Conservation (phyloP, 768 basidiomycete species). For the Lactarius deliciosus region DNA sequence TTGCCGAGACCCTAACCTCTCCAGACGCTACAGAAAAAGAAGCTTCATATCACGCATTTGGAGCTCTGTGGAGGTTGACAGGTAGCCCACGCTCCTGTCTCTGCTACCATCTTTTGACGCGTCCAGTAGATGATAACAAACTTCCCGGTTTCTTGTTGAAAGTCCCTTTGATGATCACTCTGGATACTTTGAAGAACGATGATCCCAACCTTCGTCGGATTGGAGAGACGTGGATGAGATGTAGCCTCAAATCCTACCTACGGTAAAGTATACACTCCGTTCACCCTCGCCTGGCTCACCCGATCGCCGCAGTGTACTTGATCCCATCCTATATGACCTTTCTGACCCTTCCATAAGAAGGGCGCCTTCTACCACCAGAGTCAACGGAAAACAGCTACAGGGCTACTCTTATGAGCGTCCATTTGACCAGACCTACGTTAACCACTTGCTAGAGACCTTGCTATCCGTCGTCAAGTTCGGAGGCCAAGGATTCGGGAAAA, state of each 20-base stretch:
- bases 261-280: conserved; percentile 49
- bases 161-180: conserved; percentile 81
- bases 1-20: conserved; percentile 70
- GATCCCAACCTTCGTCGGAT: conserved; percentile 73
- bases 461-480: conserved; percentile 81
- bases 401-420: conserved; percentile 68
- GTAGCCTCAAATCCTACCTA: conserved; percentile 86
- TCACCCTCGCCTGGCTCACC: conserved; percentile 13
- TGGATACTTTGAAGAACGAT: conserved; percentile 78
- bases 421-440: conserved; percentile 73
- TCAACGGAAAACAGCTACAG: conserved; percentile 65
- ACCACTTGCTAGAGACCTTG: conserved; percentile 75
- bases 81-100: conserved; percentile 47
- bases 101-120: conserved; percentile 13
- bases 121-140: conserved; percentile 67
- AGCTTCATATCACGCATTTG: conserved; percentile 82
- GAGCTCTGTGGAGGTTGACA: conserved; percentile 86
- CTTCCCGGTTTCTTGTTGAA: conserved; percentile 82
- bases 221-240: conserved; percentile 97
- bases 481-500: conserved; percentile 82
- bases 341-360: conserved; percentile 67
- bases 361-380: conserved; percentile 46
- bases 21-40: conserved; percentile 46
- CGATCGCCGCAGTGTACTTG: conserved; percentile 63
- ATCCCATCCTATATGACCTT: conserved; percentile 80